phyloP scores from a whole-genome alignment of 2,329 filamentous ascomycete species.

The Camillea tinctor region DNA sequence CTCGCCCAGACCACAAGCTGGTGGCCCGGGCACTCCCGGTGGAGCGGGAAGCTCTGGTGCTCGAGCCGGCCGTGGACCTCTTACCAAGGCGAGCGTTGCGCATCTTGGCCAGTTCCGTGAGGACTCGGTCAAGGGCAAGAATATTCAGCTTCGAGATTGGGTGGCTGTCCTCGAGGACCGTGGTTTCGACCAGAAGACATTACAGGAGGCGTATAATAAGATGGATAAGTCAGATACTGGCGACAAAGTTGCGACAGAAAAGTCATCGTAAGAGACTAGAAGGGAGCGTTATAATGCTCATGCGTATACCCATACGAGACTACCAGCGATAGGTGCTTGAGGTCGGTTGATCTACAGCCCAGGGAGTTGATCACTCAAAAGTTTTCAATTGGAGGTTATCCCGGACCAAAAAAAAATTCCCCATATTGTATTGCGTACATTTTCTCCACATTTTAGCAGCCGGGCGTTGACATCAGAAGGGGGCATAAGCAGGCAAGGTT shows the following conservation, averaged over 20 bases:
- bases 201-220: conserved; percentile 57
- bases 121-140: conserved; percentile 70
- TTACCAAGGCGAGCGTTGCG: conserved; percentile 59
- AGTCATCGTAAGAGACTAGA: not conserved
- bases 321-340: not conserved
- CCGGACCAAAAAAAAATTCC: conserved; percentile 12
- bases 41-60: conserved; percentile 33
- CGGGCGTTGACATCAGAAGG: conserved; percentile 28
- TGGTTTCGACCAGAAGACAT: conserved; percentile 62
- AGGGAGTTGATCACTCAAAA: not conserved
- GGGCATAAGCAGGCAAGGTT: conserved; percentile 24
- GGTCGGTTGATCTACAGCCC: not conserved
- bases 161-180: conserved; percentile 77
- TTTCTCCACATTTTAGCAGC: conserved; percentile 25
- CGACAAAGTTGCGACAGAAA: conserved; percentile 23
- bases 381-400: not conserved
- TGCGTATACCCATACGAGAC: not conserved
- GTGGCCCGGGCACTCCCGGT: conserved; percentile 36
- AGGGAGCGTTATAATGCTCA: not conserved
- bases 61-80: conserved; percentile 32
- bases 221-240: conserved; percentile 47
- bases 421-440: conserved; percentile 25
- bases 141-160: conserved; percentile 83
- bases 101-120: conserved; percentile 76
- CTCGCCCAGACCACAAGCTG: conserved; percentile 43